Percentiles rank a stretch among this genome's conserved stretches.
Evolutionary conservation across 176 grass and related monocot genomes (phyloP).

Genomic region (Coix lacrymajobi): DNA sequence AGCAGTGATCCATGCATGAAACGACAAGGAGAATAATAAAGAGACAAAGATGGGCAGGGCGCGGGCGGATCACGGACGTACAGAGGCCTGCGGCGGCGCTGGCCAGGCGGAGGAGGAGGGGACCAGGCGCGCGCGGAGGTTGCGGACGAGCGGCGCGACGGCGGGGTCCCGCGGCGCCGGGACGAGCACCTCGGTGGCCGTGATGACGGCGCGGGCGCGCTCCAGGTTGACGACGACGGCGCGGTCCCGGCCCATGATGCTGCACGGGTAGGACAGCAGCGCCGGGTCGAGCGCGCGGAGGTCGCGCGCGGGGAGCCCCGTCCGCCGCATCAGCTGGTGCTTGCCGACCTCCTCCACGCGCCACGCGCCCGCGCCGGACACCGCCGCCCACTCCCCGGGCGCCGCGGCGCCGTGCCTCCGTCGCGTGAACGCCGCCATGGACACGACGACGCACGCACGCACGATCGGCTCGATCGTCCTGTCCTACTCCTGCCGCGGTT

Average conservation of each 20-base stretch:
- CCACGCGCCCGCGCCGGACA: background rate
- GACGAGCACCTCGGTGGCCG: conserved; percentile 63
- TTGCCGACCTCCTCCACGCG: background rate
- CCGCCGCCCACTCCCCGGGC: conserved; percentile 18
- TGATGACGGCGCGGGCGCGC: conserved; percentile 61
- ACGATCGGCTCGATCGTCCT: background rate
- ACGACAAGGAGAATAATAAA: background rate
- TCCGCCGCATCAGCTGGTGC: conserved; percentile 38
- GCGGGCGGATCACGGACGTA: background rate
- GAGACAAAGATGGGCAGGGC: background rate
- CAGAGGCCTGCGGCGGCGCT: background rate
- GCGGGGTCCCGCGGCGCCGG: conserved; percentile 35
- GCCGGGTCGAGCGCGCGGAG: conserved; percentile 45
- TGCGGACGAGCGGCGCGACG: conserved; percentile 42
- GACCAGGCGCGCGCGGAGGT: conserved; percentile 35
- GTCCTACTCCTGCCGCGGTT: background rate
- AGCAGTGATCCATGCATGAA: background rate
- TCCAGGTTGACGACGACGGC: conserved; percentile 70
- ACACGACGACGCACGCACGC: background rate
- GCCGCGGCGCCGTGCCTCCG: background rate
- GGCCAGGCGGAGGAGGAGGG: background rate
- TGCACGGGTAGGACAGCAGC: conserved; percentile 40
- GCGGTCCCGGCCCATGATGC: conserved; percentile 41
- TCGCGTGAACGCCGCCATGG: background rate
- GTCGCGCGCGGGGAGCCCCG: conserved; percentile 40